Evolutionary conservation across 306 rosid genomes (phyloP).

Genomic region (Ormosia semicastrata): DNA sequence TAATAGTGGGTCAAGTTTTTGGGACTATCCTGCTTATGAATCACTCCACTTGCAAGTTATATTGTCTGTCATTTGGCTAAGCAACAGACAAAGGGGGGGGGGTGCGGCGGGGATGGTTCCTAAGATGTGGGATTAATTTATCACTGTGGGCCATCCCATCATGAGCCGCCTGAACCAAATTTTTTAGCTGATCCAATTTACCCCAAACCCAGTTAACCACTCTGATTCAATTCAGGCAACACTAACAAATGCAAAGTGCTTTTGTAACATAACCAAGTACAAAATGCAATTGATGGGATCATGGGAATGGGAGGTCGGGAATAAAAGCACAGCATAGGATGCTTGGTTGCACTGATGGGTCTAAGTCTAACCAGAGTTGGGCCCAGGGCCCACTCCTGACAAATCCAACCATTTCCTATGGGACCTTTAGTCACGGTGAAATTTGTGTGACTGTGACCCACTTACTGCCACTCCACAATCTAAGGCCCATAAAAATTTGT

Average conservation of each 20-base stretch:
- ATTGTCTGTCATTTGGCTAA: constrained; percentile 6
- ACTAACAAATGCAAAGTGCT: background rate
- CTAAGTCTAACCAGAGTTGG: background rate
- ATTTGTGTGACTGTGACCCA: constrained; percentile 29
- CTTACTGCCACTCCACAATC: constrained; percentile 20
- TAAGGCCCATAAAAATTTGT: constrained; percentile 25
- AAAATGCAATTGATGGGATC: background rate
- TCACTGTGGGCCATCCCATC: background rate
- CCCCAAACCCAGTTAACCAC: background rate
- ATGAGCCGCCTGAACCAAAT: background rate
- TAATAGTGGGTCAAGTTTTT: background rate
- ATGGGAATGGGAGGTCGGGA: background rate
- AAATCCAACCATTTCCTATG: constrained; percentile 16
- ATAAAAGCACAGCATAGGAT: constrained; percentile 42
- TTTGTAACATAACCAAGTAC: background rate
- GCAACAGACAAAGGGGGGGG: background rate
- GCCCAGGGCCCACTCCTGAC: constrained; percentile 34
- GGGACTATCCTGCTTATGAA: constrained; percentile 7
- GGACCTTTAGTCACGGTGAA: constrained; percentile 10
- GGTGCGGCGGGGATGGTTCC: constrained; percentile 1
- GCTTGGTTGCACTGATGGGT: constrained; percentile 30
- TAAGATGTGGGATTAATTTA: constrained; percentile 27
- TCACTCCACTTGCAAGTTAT: constrained; percentile 18
- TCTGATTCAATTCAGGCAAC: background rate
- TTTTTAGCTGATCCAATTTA: background rate